Base-by-base conservation (phyloP, 768 basidiomycete species). In the Rossbeevera mucosa region DNA sequence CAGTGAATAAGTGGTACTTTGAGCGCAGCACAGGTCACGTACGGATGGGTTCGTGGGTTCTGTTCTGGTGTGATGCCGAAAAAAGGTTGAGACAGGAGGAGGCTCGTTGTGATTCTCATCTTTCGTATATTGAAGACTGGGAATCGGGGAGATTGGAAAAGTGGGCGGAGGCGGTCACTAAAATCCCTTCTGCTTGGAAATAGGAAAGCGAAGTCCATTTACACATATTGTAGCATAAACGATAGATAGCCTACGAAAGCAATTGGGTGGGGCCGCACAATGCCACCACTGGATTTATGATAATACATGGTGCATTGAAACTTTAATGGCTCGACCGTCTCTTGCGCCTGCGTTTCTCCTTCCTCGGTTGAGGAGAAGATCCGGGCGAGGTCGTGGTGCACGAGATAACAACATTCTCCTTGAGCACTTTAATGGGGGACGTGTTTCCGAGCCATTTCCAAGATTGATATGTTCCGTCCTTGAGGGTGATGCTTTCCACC, bases 51-150 rank as follows among this genome's bases (percentile, higher is more conserved):
- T 74, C 83, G 22, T 99, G 95, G 91, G 84, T 92, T 42, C 69
- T 99, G 61, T 99, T 99, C 70, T 99, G 96, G 96, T 96, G 94
- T 69, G 96, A 99, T 72, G 92, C 87, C 1, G 95, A 98, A 74
- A 90, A 86, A 71, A 77, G 86, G 48, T 71, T 94, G 24, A 84
- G 80, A 68, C 79, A 78, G 18, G 84, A 86, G 62, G 81, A 84
- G 57, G 80, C 83, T 20, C 78, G 81, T 12, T 78, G 86, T 14
- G 79, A 77, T 51, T 78, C 78, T 26, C 82, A 82, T 21, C 68
- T 89, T 50, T 86, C 86, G 1, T 87, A 84, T 61, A 72, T 92
- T 9, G 89, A 86, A 66, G 72, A 79, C 7, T 91, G 86, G 80
- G 92, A 94, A 70, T 71, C 74, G 46, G 89, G 86, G 2, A 77